These are phyloP conservation scores for Tricladium varicosporioides DNA, from an alignment of 2,329 filamentous ascomycete genomes.

Conservation along the genomic window DNA sequence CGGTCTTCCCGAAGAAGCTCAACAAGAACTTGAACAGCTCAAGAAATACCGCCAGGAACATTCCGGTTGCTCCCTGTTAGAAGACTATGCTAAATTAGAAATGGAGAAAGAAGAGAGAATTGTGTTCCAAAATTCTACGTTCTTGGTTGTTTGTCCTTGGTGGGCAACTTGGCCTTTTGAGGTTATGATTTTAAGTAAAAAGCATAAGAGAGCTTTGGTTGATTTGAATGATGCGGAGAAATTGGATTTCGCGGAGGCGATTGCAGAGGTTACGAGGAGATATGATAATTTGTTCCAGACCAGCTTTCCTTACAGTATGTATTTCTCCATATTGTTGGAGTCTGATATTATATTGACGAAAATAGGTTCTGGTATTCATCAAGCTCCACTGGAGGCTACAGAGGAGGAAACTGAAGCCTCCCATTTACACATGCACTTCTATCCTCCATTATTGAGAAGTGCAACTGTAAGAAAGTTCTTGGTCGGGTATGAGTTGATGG, in stretches of 20 bases:
- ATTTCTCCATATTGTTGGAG: background rate
- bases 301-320: conserved; percentile 86
- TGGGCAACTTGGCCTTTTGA: conserved; percentile 99
- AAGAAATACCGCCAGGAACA: conserved; percentile 74
- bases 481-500: conserved; percentile 94
- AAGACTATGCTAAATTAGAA: conserved; percentile 85
- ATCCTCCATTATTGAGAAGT: conserved; percentile 86
- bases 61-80: conserved; percentile 71
- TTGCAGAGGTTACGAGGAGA: conserved; percentile 83
- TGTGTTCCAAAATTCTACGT: conserved; percentile 82
- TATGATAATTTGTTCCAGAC: conserved; percentile 99
- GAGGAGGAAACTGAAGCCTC: conserved; percentile 82
- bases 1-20: conserved; percentile 83
- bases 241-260: conserved; percentile 72
- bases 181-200: conserved; percentile 82
- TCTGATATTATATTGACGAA: conserved; percentile 2
- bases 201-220: conserved; percentile 79
- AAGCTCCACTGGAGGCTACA: conserved; percentile 82
- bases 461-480: conserved; percentile 95
- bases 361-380: conserved; percentile 85
- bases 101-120: conserved; percentile 78
- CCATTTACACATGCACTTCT: conserved; percentile 97
- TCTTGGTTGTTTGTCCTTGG: conserved; percentile 91
- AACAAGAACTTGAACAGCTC: conserved; percentile 75
- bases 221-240: conserved; percentile 75